These are phyloP conservation scores for maize (Zea mays) DNA, from an alignment of 176 grass and related monocot species.

Conservation along the genomic window Zm-B73-REFERENCE-NAM-5.0 NC_050096.1:298539501-298540000, in stretches of 20 bases:
- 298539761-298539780: conserved; percentile 73
- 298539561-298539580: not conserved
- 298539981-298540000: conserved; percentile 62
- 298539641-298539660: conserved; percentile 68
- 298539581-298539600: conserved; percentile 42
- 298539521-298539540: not conserved
- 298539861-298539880: conserved; percentile 38
- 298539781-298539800: conserved; percentile 68
- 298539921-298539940: conserved; percentile 80
- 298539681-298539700: conserved; percentile 55
- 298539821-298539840: not conserved
- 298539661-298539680: conserved; percentile 71
- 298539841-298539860: not conserved
- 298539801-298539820: conserved; percentile 79
- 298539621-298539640: conserved; percentile 65
- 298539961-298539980: conserved; percentile 81
- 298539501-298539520: not conserved
- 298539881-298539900: conserved; percentile 87
- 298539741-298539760: conserved; percentile 56
- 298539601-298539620: conserved; percentile 54
- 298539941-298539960: conserved; percentile 87
- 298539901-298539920: conserved; percentile 59
- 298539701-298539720: conserved; percentile 46
- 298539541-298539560: conserved; percentile 62
- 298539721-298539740: conserved; percentile 79